Percentiles rank a stretch among this genome's conserved stretches.
Conservation (phyloP, 306 rosid species). For the Corylus americana region DNA sequence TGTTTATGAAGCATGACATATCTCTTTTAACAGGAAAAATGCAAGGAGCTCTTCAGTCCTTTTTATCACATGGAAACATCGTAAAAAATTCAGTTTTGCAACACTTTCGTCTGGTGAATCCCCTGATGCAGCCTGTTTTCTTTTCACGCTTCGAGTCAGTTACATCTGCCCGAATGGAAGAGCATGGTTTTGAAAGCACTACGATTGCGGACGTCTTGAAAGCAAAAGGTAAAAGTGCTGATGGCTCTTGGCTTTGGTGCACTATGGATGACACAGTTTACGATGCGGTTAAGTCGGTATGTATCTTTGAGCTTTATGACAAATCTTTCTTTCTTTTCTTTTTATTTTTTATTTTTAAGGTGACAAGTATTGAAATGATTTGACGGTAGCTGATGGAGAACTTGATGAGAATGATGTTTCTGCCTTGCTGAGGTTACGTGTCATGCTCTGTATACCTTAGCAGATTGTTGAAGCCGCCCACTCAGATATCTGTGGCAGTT, state of each 20-base stretch:
- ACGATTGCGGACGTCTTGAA: constrained; percentile 75
- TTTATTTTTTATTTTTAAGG: background rate
- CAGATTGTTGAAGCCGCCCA: too few species aligned
- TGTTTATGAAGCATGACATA: constrained; percentile 13
- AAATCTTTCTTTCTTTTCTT: background rate
- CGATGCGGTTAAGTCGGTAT: constrained; percentile 97
- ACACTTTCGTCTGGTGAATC: constrained; percentile 71
- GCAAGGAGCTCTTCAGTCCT: constrained; percentile 76
- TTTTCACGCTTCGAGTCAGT: constrained; percentile 62
- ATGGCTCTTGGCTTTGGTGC: constrained; percentile 99
- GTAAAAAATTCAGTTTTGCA: constrained; percentile 77
- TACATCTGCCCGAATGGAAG: constrained; percentile 69
- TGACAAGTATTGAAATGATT: constrained; percentile 8
- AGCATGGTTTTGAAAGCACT: constrained; percentile 98
- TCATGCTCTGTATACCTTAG: too few species aligned
- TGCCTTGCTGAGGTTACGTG: too few species aligned
- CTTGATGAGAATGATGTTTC: too few species aligned
- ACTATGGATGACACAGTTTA: constrained; percentile 85
- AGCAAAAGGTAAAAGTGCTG: constrained; percentile 80
- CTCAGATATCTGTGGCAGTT: too few species aligned
- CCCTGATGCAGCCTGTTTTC: constrained; percentile 65
- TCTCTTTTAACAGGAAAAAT: constrained; percentile 50
- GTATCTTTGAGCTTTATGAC: constrained; percentile 24
- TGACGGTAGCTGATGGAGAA: background rate
- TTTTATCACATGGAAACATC: constrained; percentile 60